Base-by-base conservation (phyloP, 106 monocot species). In the Acorus calamus region DNA sequence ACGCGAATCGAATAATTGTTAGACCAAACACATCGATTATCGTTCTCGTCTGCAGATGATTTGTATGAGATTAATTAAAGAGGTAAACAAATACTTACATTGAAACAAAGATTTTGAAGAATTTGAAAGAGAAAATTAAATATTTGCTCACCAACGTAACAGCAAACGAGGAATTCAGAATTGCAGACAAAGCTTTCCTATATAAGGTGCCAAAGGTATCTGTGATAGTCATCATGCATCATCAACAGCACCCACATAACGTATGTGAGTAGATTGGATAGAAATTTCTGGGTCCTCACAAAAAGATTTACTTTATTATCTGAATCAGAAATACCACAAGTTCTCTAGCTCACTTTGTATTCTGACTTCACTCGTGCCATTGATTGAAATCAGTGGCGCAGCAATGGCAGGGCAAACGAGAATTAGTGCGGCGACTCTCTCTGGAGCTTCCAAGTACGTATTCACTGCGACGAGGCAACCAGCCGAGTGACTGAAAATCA, bases 381-480 rank as follows among this genome's bases (percentile, higher is more conserved):
- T 83, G 57, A 48, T 28, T 5, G 46, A 12, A 55, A 76, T 4
- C 69, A 93, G 7, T 2, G 93, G 89, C 1, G 89, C 86, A 70
- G 84, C 12, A 56, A 94, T 94, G 3, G 93, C 89, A 3, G 93
- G 93, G 13, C 89, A 86, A 58, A 94, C 77, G n/a, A 89, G 72
- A 59, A 94, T 78, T 63, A 94, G 64, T 7, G 89, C 89, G 42
- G 93, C 89, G 62, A 94, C 71, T 43, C 69, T 60, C 54, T 94
- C 86, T 11, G 93, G 93, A 45, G 83, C 83, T 67, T 94, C 86
- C 60, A 94, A 81, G 49, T 89, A 94, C 6, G 89, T 64, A 55
- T 84, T 71, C 62, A 82, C 86, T 61, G 89, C 93, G 14, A 94
- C 94, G 76, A 84, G 77, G 72, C 86, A 89, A 74, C 94, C 94